Conservation (phyloP, 345 rosid genomes). For the Psidium friedrichsthalianum region DNA sequence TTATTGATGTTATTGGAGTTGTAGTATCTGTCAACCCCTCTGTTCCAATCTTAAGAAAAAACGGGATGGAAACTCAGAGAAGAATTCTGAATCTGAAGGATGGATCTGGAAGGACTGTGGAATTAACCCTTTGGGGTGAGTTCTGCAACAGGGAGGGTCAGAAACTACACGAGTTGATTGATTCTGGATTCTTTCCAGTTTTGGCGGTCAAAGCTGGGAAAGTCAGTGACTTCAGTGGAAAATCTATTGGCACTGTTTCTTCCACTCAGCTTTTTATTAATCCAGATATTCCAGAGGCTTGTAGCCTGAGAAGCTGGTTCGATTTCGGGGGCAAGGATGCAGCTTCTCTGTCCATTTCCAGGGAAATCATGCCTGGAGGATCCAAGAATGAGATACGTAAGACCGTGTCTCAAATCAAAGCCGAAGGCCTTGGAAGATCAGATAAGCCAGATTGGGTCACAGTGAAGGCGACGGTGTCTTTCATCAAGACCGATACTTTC, state of each 20-base stretch:
- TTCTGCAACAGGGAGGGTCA: conserved; percentile 85
- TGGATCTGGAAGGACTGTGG: conserved; percentile 65
- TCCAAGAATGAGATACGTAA: conserved; percentile 55
- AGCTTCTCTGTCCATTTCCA: conserved; percentile 60
- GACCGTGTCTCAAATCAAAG: conserved; percentile 66
- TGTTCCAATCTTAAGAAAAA: conserved; percentile 76
- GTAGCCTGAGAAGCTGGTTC: conserved; percentile 54
- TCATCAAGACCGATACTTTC: conserved; percentile 67
- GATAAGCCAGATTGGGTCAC: conserved; percentile 88
- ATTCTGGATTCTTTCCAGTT: conserved; percentile 52
- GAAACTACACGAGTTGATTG: conserved; percentile 62
- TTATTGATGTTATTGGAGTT: conserved; percentile 65
- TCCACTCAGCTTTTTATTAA: conserved; percentile 73
- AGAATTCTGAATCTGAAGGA: conserved; percentile 69
- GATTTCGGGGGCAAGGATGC: conserved; percentile 53
- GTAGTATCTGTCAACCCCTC: conserved; percentile 72
- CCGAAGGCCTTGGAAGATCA: conserved; percentile 88
- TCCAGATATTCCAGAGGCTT: conserved; percentile 76
- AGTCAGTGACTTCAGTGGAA: conserved; percentile 83
- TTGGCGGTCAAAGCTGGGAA: conserved; percentile 84
- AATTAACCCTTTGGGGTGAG: conserved; percentile 87
- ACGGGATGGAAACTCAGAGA: conserved; percentile 96
- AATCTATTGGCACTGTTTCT: conserved; percentile 71
- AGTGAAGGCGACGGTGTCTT: conserved; percentile 52
- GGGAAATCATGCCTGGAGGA: conserved; percentile 45